Evolutionary conservation across 345 rosid genomes (phyloP).

Genomic region (Bretschneidera sinensis): DNA sequence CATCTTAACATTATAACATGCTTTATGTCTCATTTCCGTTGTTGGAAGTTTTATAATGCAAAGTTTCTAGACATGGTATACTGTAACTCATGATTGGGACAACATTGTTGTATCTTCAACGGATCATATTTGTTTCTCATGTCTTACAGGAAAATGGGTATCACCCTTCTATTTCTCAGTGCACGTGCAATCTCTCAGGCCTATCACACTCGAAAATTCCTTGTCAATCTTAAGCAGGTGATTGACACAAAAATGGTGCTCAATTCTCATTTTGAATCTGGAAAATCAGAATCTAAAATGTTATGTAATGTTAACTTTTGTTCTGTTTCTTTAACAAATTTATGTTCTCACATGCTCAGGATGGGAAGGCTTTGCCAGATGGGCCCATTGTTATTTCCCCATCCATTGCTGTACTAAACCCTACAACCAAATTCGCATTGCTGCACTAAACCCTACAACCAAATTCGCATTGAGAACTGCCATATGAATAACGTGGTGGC

Average conservation of each 20-base stretch:
- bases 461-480: too few species aligned
- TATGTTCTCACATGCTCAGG: slow-evolving; percentile 34
- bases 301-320: not conserved
- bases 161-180: slow-evolving; percentile 84
- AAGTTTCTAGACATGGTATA: slow-evolving; percentile 1
- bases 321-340: not conserved
- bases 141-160: slow-evolving; percentile 87
- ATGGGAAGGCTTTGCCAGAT: slow-evolving; percentile 92
- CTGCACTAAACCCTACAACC: not conserved
- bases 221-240: slow-evolving; percentile 91
- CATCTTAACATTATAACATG: not conserved
- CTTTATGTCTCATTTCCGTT: not conserved
- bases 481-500: too few species aligned
- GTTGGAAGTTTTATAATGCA: not conserved
- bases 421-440: too few species aligned
- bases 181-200: slow-evolving; percentile 98
- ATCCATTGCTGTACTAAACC: not conserved
- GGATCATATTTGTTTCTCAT: not conserved
- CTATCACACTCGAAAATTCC: slow-evolving; percentile 72
- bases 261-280: not conserved
- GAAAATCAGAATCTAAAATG: slow-evolving; percentile 5
- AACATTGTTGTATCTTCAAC: not conserved
- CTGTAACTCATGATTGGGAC: not conserved
- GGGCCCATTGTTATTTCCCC: slow-evolving; percentile 99
- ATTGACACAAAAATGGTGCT: not conserved